A percentile compares a stretch with the other conserved stretches of the same genome.
Evolutionary conservation across 2,329 filamentous ascomycete genomes (phyloP).

Genomic region (Xylaria sp.): DNA sequence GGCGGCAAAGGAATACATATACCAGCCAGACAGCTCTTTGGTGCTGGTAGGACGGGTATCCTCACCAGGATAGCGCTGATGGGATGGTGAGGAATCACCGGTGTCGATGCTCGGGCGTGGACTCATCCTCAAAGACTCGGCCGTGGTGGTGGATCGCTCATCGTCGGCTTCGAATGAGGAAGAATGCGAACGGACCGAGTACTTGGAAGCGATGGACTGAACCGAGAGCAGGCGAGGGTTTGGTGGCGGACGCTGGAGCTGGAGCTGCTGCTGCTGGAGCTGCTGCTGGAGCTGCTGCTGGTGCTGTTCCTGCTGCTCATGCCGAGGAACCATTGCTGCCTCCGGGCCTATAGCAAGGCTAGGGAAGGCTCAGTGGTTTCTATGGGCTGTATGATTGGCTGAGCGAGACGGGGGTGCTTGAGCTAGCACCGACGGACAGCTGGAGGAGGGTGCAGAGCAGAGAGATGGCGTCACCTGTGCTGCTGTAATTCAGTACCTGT

Average conservation of each 20-base stretch:
- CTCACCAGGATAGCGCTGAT: conserved; percentile 78
- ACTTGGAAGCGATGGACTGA: conserved; percentile 63
- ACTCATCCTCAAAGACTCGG: conserved; percentile 53
- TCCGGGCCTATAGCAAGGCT: neutral
- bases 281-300: conserved; percentile 41
- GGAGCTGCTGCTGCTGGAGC: conserved; percentile 28
- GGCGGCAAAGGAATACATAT: conserved; percentile 94
- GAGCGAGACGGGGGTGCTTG: neutral
- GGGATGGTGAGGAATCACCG: conserved; percentile 49
- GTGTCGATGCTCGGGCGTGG: conserved; percentile 52
- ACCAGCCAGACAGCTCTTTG: conserved; percentile 93
- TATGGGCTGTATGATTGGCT: conserved; percentile 28
- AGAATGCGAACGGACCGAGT: conserved; percentile 67
- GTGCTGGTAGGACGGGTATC: conserved; percentile 87
- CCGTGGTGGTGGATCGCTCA: conserved; percentile 64
- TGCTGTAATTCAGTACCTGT: neutral
- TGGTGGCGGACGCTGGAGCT: conserved; percentile 52
- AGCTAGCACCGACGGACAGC: conserved; percentile 8
- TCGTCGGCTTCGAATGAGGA: conserved; percentile 76
- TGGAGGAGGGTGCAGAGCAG: neutral
- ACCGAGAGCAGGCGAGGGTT: conserved; percentile 60
- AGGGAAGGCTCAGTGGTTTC: conserved; percentile 11
- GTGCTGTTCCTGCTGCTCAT: conserved; percentile 40
- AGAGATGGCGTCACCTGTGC: neutral
- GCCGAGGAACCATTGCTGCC: conserved; percentile 50